Evolutionary conservation across 768 basidiomycete genomes (phyloP), one percentile per base, ranked within the genome.

Genomic region (Boletus speciosus): DNA sequence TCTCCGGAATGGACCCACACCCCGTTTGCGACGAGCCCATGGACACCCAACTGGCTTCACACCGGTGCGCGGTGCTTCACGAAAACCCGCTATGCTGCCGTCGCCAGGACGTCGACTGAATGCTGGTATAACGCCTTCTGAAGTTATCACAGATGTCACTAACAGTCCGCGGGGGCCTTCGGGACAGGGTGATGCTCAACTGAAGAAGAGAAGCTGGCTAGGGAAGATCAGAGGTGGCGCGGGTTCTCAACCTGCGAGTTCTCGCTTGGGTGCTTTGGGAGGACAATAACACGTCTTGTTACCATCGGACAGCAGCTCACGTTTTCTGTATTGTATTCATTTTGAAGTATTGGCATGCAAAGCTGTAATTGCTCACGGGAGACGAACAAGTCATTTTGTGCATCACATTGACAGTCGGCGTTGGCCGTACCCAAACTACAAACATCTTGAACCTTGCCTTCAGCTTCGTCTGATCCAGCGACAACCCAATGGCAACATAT

Each of bases 31-130:
- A 51, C 80, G 81, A 51, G 59, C 83, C 51, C 83, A 78, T 51
- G 78, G 75, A 46, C 67, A 81, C 46, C 82, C 86, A 41, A 76
- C 81, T 6, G 84, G 89, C 6, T 91, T 90, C 66, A 90, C 88
- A 2, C 89, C 89, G 4, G 76, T 82, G 31, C 82, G 88, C 31
- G 76, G 79, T 56, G 73, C 76, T 52, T 49, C 66, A 31, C 81
- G 79, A 49, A 73, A 51, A 42, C 43, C 44, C 6, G 15, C 29
- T 21, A 57, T 55, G 38, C 21, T 73, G 55, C 66, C 77, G 8
- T 82, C 86, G 32, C 84, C 86, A 16, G 77, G 76, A 58, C 77
- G 78, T 45, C 63, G 68, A 51, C 58, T 69, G 29, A 73, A 80
- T 23, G 66, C 78, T 34, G 71, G 74, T 19, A 73, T 78, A 25